Evolutionary conservation across 163 green algal species (phyloP), one percentile per base, ranked within the genome.

Genomic region (Chlamydomonas reinhardtii): DNA sequence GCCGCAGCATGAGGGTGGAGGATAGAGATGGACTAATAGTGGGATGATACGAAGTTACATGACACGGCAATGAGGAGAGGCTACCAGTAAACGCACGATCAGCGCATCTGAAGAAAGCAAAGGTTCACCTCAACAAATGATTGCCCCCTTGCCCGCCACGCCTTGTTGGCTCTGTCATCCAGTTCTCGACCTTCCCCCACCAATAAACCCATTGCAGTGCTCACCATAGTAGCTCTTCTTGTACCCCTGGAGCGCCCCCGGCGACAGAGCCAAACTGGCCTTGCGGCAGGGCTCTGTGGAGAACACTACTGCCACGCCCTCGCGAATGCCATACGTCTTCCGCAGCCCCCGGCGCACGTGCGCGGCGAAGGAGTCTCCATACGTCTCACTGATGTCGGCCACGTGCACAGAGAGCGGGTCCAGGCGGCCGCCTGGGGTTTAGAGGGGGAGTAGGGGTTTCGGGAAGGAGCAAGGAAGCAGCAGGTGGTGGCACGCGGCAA

Each of bases 281-380:
- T 37, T 65, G 29, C 69, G 73, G 27, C 71, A 76, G 27, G 83
- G 85, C 85, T 93, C 90, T 9, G 80, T 68, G 64, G 69, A 87
- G 48, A 93, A 93, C 39, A 93, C 88, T 3, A 88, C 79, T 22
- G 74, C 88, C 0, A 93, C 59, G 31, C 88, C 87, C 5, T n/a
- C 54, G 39, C 35, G 32, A 29, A 93, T 80, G 59, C 80, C 80
- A 35, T 74, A 66, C 70, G 27, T 16, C 8, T 75, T 59, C 8
- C 89, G 84, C 31, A 91, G 73, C 2, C 75, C 73, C 29, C 83
- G 82, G 22, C 91, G 84, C 24, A 94, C 54, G 73, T 86, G 85
- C 27, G 90, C 83, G 34, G 90, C 92, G 80, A 95, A 91, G 4
- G 78, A 37, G 75, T 95, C 92, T 52, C 90, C 89, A 69, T 88